Percentiles rank a stretch among this genome's conserved stretches.
Conservation (phyloP, 164 flowering plant genomes). For the Chimonanthus praecox region DNA sequence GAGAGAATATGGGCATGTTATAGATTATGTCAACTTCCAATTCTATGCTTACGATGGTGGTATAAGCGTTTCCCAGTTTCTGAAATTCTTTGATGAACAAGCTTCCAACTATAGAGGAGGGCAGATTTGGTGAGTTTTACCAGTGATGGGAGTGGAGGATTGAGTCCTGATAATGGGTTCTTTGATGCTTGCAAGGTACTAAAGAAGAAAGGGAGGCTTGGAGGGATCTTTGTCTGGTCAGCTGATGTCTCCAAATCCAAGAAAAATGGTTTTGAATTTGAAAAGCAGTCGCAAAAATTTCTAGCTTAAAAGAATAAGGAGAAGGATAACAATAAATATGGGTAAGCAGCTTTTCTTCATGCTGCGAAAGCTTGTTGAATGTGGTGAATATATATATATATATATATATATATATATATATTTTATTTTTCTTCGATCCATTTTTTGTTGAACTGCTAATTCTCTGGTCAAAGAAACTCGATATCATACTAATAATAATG, state of each 20-base stretch:
- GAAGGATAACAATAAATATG: too few species aligned
- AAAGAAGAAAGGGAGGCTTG: constrained; percentile 24
- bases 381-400: too few species aligned
- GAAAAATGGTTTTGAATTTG: constrained; percentile 27
- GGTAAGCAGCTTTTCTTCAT: too few species aligned
- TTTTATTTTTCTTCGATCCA: too few species aligned
- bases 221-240: constrained; percentile 56
- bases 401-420: too few species aligned
- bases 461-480: too few species aligned
- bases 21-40: constrained; percentile 57
- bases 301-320: constrained; percentile 7
- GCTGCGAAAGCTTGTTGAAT: too few species aligned
- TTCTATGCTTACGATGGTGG: constrained; percentile 47
- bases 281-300: constrained; percentile 39
- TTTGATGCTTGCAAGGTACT: constrained; percentile 41
- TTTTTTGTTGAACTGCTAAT: too few species aligned
- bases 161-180: constrained; percentile 37
- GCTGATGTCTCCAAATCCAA: constrained; percentile 43
- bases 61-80: constrained; percentile 38
- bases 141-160: constrained; percentile 39
- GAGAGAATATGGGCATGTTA: constrained; percentile 29
- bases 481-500: too few species aligned
- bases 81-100: constrained; percentile 29
- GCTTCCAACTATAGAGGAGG: constrained; percentile 35
- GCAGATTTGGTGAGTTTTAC: constrained; percentile 35